These are phyloP conservation scores for Flueggea neowawraea DNA, from an alignment of 441 rosid genomes.

Conservation along the genomic window DNA sequence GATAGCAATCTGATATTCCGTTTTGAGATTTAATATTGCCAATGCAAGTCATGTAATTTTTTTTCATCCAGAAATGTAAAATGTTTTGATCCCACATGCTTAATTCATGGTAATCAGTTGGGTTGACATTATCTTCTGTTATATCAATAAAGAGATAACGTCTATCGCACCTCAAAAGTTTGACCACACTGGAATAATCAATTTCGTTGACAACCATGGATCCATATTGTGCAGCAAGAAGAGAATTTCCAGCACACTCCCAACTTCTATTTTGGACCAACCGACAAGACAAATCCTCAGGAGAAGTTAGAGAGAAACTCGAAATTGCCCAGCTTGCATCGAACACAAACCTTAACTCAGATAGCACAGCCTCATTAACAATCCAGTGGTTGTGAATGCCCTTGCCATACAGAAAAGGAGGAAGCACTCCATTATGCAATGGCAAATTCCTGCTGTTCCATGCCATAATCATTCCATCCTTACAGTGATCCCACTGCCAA, in stretches of 20 bases:
- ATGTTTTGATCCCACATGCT: conserved; percentile 27
- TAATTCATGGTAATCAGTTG: conserved; percentile 18
- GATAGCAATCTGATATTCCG: conserved; percentile 24
- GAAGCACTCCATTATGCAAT: conserved; percentile 71
- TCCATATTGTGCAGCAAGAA: conserved; percentile 67
- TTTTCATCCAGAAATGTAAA: conserved; percentile 28
- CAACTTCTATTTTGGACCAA: conserved; percentile 47
- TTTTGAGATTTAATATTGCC: conserved; percentile 28
- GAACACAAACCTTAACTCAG: conserved; percentile 66
- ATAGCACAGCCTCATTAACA: conserved; percentile 61
- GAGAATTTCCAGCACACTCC: conserved; percentile 76
- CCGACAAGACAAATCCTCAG: conserved; percentile 15
- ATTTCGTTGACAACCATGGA: conserved; percentile 43
- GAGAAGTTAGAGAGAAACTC: conserved; percentile 37
- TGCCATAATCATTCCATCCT: conserved; percentile 61
- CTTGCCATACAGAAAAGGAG: conserved; percentile 79
- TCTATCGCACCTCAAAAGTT: conserved; percentile 59
- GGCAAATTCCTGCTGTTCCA: conserved; percentile 69
- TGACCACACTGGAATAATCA: conserved; percentile 38
- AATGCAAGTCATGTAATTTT: conserved; percentile 49
- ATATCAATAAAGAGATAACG: conserved; percentile 38
- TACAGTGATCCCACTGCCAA: conserved; percentile 33
- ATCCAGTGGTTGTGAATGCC: conserved; percentile 71
- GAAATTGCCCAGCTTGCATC: conserved; percentile 78
- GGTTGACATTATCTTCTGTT: conserved; percentile 23